Base-by-base conservation (phyloP, 306 rosid species). In the Adenanthera pavonina region DNA sequence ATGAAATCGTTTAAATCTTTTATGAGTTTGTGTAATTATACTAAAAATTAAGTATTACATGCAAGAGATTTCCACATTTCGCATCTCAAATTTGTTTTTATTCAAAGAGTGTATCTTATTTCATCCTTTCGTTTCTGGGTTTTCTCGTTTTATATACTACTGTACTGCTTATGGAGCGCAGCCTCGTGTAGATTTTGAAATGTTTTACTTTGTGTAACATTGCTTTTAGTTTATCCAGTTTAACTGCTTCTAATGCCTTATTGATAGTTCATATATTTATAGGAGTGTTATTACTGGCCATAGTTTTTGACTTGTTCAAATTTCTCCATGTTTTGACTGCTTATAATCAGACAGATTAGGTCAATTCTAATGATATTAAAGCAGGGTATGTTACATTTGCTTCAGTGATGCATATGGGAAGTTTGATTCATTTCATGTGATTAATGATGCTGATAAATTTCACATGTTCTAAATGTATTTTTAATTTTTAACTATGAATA, bases 11-110 rank as follows among this genome's bases (percentile, higher is more conserved):
- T 72, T 20, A 48, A 67, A 65, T 65, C 38, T 73, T 15, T n/a
- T 60, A 3, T 61, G 49, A 78, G 56, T 69, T 68, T 47, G 59
- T 67, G 20, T 66, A n/a, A 47, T 53, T 75, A 8, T n/a, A 20
- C 16, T 56, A 11, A 25, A 16, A 77, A 15, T 13, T 3, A 0
- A 41, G 43, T 17, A 3, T 69, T 67, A 20, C 13, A 72, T 16
- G 71, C 40, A 11, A 9, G 47, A 44, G 35, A 17, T 9, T 19
- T 60, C 64, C 7, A 25, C 48, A 43, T 80, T 71, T 73, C 54
- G 35, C 35, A 12, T 71, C 12, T 57, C 62, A 44, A 17, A 57
- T 57, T 8, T 36, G 10, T 67, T 15, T 16, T 12, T 43, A 53
- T 54, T 4, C 10, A 30, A 20, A 44, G 51, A 30, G 66, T 30